Evolutionary conservation across 2,329 filamentous ascomycete species (phyloP), one percentile per base, ranked within the genome.

Genomic region (Ophiostoma sp.): DNA sequence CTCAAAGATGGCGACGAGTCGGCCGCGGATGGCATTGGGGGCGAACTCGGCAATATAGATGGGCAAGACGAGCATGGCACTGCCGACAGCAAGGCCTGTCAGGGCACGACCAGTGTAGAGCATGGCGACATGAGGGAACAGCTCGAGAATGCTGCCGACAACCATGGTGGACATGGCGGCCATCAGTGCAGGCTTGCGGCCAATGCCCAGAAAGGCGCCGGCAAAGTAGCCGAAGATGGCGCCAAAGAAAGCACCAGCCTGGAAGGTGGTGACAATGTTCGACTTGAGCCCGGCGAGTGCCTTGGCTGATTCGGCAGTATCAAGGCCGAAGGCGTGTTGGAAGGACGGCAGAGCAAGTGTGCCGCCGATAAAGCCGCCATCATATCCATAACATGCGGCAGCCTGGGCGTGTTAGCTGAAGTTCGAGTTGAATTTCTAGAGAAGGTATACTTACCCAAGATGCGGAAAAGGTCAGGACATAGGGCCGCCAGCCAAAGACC

Each of bases 1-100:
- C 74, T 84, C 83, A 76, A 84, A 87, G 36, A 88, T 78, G 17
- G 87, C 87, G 7, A 87, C 87, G 2, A 89, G 84, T 33, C 88
- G 82, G 76, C 89, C 89, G 77, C 89, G 85, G 71, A 86, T 88
- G 1, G 85, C 86, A 0, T 88, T 85, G 76, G 88, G 84, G 0
- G 89, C 88, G 71, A 88, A 86, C 78, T 91, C 90, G 11, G 89
- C 87, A 73, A 90, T 89, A 78, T 91, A 91, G 45, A 89, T 85
- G 2, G 89, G 90, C 2, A 91, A 87, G 6, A 86, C 87, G 77
- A 87, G 88, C 9, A 85, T 87, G 77, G 89, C 83, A 55, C 87
- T 79, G n/a, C 87, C 88, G 63, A 88, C 85, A 25, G 87, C 88
- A 78, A 87, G 84, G 1, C 88, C 88, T 1, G 86, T 88, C 45